Evolutionary conservation across 2,329 filamentous ascomycete genomes (phyloP), one percentile per base, ranked within the genome.

Genomic region (Neonectria neomacrospora): DNA sequence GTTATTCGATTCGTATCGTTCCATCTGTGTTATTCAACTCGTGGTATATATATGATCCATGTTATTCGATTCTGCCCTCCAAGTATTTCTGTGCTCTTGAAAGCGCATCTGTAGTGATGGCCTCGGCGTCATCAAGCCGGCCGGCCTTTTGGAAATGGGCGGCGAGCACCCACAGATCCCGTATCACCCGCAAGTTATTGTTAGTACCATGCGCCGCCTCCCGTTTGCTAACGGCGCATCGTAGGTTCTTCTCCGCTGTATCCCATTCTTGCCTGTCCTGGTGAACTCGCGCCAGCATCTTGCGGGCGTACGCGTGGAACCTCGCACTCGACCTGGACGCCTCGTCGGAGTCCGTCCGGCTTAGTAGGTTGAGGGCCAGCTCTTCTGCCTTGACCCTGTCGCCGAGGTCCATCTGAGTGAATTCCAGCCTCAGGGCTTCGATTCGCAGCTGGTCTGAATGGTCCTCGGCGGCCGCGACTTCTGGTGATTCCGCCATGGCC

Each of bases 81-180:
- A 79, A 51, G 50, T 74, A 79, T 18, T 62, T 66, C 42, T 76
- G 67, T 4, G 77, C 77, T 63, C 77, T 73, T 8, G 65, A 68
- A 7, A 79, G 62, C 22, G 77, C 77, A 53, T 79, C 77, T 5
- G 70, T 64, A 11, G 72, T 73, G n/a, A 73, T 75, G 28, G 63
- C 58, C 6, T 71, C 52, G 2, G 77, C 76, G 7, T 71, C 71
- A 3, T 72, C 69, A 26, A 63, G 62, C 51, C 70, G 73, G 6
- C 76, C 77, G 22, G 73, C 69, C 54, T 72, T 73, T 51, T 76
- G 68, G 45, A 74, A 77, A 59, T 79, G 75, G 3, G 67, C 73
- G 18, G 76, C 76, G 8, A 79, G 73, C 65, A 79, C 77, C 77
- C 77, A 79, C 74, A 79, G 76, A 64, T 79, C 77, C 44, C 77